Conservation (phyloP, 768 basidiomycete species). For the Mycena alexandri region DNA sequence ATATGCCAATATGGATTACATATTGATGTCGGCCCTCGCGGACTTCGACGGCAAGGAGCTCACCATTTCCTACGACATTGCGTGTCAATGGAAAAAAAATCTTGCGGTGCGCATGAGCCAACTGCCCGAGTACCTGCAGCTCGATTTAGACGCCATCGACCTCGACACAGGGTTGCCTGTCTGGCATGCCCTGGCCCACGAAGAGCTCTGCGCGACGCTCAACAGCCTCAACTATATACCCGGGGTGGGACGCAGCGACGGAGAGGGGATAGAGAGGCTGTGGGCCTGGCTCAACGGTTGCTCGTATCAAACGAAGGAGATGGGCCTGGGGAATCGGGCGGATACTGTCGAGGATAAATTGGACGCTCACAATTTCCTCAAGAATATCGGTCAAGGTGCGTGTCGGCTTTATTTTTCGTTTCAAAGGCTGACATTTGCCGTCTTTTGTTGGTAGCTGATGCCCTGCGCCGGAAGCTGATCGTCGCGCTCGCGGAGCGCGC, state of each 20-base stretch:
- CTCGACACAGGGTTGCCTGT: conserved; percentile 23
- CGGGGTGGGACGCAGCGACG: conserved; percentile 28
- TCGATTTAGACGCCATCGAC: background rate
- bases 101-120: conserved; percentile 32
- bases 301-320: conserved; percentile 45
- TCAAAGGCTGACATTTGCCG: too few relatives aligned
- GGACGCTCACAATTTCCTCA: too few relatives aligned
- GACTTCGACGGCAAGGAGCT: conserved; percentile 7
- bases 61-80: conserved; percentile 42
- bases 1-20: conserved; percentile 42
- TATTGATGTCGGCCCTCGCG: conserved; percentile 35
- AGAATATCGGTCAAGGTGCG: too few relatives aligned
- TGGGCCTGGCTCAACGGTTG: conserved; percentile 45
- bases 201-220: conserved; percentile 19
- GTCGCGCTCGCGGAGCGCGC: conserved; percentile 27
- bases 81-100: conserved; percentile 19
- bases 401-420: too few relatives aligned
- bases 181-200: conserved; percentile 34
- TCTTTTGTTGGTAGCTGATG: too few relatives aligned
- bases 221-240: conserved; percentile 29
- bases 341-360: too few relatives aligned
- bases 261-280: conserved; percentile 36
- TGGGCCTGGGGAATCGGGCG: conserved; percentile 38
- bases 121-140: background rate
- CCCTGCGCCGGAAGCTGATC: conserved; percentile 20